Conservation (phyloP, 345 rosid species). For the Ricinus communis region DNA sequence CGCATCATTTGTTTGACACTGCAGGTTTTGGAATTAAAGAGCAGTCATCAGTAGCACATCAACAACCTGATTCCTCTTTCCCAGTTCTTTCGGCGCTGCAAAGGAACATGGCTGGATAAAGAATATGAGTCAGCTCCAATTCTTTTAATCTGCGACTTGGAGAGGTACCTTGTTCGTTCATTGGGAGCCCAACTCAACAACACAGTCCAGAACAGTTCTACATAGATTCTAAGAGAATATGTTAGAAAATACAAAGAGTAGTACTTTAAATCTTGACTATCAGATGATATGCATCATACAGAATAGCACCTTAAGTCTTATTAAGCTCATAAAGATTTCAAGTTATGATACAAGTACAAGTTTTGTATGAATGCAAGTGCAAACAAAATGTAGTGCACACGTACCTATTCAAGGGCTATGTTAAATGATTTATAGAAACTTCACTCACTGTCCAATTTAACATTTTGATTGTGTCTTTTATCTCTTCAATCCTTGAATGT, state of each 20-base stretch:
- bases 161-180: not conserved
- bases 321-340: not conserved
- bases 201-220: not conserved
- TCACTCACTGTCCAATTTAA: constrained; percentile 32
- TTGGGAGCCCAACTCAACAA: not conserved
- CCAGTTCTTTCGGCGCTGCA: not conserved
- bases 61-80: not conserved
- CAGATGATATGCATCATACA: not conserved
- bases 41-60: not conserved
- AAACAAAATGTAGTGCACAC: not conserved
- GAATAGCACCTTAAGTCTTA: not conserved
- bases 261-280: not conserved
- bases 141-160: not conserved
- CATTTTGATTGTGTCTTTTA: constrained; percentile 33
- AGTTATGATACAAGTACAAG: not conserved
- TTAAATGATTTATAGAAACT: not conserved
- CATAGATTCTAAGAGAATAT: not conserved
- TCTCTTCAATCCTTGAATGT: constrained; percentile 45
- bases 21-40: not conserved
- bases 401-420: not conserved
- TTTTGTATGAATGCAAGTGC: not conserved
- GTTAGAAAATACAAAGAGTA: not conserved
- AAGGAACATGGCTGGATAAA: not conserved
- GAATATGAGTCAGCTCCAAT: not conserved
- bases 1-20: not conserved